A percentile compares a stretch with the other conserved stretches of the same genome.
These are phyloP conservation scores for Sanghuangporus weigelae DNA, from an alignment of 1,284 basidiomycete genomes.

Conservation along the genomic window DNA sequence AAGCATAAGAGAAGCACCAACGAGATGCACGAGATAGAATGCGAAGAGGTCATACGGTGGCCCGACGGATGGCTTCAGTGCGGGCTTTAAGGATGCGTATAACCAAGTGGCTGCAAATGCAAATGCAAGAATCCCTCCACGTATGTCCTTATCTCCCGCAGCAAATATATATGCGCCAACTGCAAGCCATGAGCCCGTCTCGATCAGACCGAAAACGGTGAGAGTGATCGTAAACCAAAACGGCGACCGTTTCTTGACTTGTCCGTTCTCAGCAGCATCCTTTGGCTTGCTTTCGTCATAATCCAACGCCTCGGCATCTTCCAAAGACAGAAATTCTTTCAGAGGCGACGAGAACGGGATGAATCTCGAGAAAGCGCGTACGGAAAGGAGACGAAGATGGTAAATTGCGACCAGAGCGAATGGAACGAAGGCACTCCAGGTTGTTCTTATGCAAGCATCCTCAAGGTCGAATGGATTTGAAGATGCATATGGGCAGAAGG, in stretches of 20 bases:
- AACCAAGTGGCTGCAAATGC: conserved; percentile 50
- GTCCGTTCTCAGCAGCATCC: not conserved
- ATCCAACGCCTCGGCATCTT: conserved; percentile 53
- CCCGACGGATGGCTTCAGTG: conserved; percentile 36
- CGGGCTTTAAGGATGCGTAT: conserved; percentile 44
- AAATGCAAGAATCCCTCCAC: conserved; percentile 29
- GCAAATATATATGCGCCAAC: conserved; percentile 38
- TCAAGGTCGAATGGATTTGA: conserved; percentile 37
- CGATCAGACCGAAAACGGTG: conserved; percentile 41
- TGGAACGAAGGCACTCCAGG: conserved; percentile 53
- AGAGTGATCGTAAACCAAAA: conserved; percentile 55
- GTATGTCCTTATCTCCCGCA: conserved; percentile 24
- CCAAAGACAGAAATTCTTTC: conserved; percentile 44
- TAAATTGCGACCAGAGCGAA: conserved; percentile 40
- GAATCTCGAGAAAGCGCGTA: conserved; percentile 23
- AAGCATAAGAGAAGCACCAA: conserved; percentile 37
- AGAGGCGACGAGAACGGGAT: conserved; percentile 33
- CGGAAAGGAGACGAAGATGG: conserved; percentile 33
- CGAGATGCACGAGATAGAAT: conserved; percentile 42
- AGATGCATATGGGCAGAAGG: conserved; percentile 1
- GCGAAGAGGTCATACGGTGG: conserved; percentile 50
- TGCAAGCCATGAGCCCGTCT: conserved; percentile 47
- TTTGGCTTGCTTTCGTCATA: conserved; percentile 16
- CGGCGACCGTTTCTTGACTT: conserved; percentile 22
- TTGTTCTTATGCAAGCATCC: conserved; percentile 46